Evolutionary conservation across 164 flowering plant genomes (phyloP).

Genomic region (Platanus orientalis): DNA sequence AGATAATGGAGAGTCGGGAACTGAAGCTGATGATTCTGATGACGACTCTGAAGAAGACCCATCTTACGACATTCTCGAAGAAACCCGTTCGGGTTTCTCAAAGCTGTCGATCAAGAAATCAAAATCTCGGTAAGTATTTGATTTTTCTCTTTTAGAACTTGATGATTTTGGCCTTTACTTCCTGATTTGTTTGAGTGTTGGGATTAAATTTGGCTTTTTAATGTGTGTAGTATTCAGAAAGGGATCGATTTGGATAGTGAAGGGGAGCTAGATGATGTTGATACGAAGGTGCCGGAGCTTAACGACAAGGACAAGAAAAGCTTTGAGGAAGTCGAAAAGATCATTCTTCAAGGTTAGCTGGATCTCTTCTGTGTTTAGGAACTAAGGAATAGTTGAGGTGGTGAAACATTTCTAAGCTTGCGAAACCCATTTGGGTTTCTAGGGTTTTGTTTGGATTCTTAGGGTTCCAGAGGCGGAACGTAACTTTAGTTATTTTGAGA

Average conservation of each 20-base stretch:
- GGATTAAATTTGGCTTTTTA: constrained; percentile 4
- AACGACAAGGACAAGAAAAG: constrained; percentile 38
- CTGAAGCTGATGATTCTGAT: constrained; percentile 24
- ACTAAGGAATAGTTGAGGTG: too few relatives aligned
- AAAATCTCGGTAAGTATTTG: constrained; percentile 26
- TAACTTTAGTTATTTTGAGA: too few relatives aligned
- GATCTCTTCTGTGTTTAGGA: too few relatives aligned
- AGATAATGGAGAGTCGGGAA: constrained; percentile 20
- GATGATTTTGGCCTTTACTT: too few relatives aligned
- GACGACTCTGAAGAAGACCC: constrained; percentile 56
- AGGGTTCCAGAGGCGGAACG: too few relatives aligned
- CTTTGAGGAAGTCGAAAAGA: constrained; percentile 35
- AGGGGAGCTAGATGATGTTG: constrained; percentile 22
- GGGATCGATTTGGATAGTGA: constrained; percentile 14
- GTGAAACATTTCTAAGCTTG: too few relatives aligned
- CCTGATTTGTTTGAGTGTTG: background rate
- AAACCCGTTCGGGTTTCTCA: constrained; percentile 39
- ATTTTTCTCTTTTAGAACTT: too few relatives aligned
- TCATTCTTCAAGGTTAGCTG: constrained; percentile 46
- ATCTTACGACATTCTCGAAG: constrained; percentile 35
- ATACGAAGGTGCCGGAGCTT: constrained; percentile 26
- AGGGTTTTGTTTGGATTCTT: too few relatives aligned
- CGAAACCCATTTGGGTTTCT: too few relatives aligned
- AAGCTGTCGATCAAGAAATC: constrained; percentile 38
- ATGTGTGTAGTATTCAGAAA: constrained; percentile 13